A percentile compares a stretch with the other conserved stretches of the same genome.
phyloP scores from a whole-genome alignment of 495 filamentous ascomycete genomes.

The Penicillium ochrochloron region DNA sequence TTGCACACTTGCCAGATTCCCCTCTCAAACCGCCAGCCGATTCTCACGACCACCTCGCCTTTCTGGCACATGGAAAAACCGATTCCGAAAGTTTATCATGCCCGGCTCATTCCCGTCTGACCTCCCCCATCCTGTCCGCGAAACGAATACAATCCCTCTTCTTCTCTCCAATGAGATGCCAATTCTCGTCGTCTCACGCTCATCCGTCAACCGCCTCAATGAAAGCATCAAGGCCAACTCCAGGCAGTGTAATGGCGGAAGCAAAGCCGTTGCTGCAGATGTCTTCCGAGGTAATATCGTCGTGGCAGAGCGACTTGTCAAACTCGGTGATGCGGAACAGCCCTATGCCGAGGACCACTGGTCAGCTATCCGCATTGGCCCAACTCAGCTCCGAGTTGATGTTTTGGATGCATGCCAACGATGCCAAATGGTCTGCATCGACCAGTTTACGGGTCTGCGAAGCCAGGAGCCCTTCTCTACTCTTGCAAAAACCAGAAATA shows the following conservation, averaged over 20 bases:
- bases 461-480: conserved; percentile 87
- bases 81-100: conserved; percentile 48
- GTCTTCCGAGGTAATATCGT: conserved; percentile 87
- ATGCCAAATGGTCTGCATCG: conserved; percentile 95
- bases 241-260: conserved; percentile 32
- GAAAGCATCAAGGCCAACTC: conserved; percentile 60
- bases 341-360: conserved; percentile 62
- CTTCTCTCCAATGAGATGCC: conserved; percentile 90
- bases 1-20: conserved; percentile 81
- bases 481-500: conserved; percentile 79
- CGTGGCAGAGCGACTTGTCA: conserved; percentile 57
- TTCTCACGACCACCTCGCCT: conserved; percentile 56
- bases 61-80: conserved; percentile 26
- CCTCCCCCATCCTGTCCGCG: conserved; percentile 50
- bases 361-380: conserved; percentile 44
- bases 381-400: conserved; percentile 54
- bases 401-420: conserved; percentile 82
- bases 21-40: conserved; percentile 62
- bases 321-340: conserved; percentile 45
- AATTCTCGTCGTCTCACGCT: conserved; percentile 79
- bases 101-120: conserved; percentile 63
- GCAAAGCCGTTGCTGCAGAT: conserved; percentile 65
- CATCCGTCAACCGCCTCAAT: conserved; percentile 80
- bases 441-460: conserved; percentile 79
- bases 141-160: conserved; percentile 56